Base-by-base conservation (phyloP, 2,329 filamentous ascomycete species). In the Phyllosticta citriasiana region DNA sequence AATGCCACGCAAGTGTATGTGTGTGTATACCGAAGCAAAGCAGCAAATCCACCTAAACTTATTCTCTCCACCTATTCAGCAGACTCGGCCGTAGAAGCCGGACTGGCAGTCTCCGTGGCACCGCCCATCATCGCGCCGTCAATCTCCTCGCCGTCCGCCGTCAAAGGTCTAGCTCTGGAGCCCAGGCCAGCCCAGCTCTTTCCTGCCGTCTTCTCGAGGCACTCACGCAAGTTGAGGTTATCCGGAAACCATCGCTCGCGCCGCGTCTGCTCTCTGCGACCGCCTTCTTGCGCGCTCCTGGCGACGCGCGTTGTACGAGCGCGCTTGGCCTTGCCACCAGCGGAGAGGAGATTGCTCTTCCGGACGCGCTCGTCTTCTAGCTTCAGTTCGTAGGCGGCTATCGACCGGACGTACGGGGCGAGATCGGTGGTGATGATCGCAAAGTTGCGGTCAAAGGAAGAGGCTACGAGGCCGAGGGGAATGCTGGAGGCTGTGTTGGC, bases 401-500 rank as follows among this genome's bases (percentile, higher is more conserved):
- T 97, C 47, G 82, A 81, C 10, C 95, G 88, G n/a, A 97, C 83
- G 71, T 90, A 97, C 0, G 95, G 94, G 0, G 91, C 92, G 1
- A 97, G 79, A 65, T 99, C 94, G 12, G 87, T 77, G 0, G 83
- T 80, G 33, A 96, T 84, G 22, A 86, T 78, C 0, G 74, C 72
- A 67, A 88, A 76, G 0, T 85, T 84, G 53, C 88, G 84, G 67
- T 96, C 91, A 65, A 96, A 91, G 0, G 88, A 84, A 0, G 89
- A 92, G 0, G 88, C 80, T 35, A 85, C 83, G 1, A 91, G 78
- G 53, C 78, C 78, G 19, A 8, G 27, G 69, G 72, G 1, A 74
- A 70, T 30, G 69, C 66, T 22, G 64, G 66, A 22, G 68, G 58
- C 26, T 25, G 24, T n/a, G 68, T 14, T 69, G 65, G 75, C 68